phyloP scores from a whole-genome alignment of 306 rosid species.

The Corylus avellana region DNA sequence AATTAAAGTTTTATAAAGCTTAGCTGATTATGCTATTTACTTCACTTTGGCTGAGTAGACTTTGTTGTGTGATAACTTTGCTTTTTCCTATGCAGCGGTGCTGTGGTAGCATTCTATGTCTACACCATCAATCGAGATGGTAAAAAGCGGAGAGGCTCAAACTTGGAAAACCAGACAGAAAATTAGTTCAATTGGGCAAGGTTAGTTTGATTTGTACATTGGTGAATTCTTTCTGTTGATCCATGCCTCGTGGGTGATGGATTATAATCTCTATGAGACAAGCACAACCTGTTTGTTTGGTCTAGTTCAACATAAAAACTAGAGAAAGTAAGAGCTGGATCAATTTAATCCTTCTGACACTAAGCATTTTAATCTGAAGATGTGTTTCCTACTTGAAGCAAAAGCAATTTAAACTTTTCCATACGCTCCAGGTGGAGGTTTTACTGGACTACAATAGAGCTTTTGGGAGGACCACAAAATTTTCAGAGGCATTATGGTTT shows the following conservation, averaged over 20 bases:
- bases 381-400: background rate
- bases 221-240: background rate
- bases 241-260: background rate
- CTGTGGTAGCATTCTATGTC: conserved; percentile 63
- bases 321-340: too few species aligned
- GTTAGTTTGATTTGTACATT: conserved; percentile 31
- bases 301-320: background rate
- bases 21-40: background rate
- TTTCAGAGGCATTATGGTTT: background rate
- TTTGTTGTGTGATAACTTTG: conserved; percentile 15
- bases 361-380: background rate
- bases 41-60: background rate
- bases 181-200: conserved; percentile 36
- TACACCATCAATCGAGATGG: conserved; percentile 52
- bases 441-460: background rate
- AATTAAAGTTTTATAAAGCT: background rate
- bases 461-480: background rate
- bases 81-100: conserved; percentile 63
- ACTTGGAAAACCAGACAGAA: conserved; percentile 47
- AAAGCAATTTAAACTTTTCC: background rate
- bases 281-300: background rate
- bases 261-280: background rate
- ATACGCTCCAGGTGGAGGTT: conserved; percentile 3
- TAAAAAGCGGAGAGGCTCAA: conserved; percentile 41
- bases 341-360: conserved; percentile 12